These are phyloP conservation scores for Boletales sp. DNA, from an alignment of 768 basidiomycete species.

Conservation along the genomic window DNA sequence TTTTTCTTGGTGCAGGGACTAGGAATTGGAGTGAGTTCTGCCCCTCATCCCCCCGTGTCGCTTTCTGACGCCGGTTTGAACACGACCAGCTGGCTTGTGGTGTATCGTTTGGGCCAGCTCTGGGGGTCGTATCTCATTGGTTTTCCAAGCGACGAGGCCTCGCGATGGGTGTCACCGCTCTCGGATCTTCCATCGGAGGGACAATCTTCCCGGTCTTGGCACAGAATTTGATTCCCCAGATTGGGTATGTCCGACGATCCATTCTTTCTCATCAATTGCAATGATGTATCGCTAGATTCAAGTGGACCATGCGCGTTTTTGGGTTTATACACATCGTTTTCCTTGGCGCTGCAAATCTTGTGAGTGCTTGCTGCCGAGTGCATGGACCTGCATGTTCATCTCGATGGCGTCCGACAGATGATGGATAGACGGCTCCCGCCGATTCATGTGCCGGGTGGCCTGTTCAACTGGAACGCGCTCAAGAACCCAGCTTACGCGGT, in stretches of 20 bases:
- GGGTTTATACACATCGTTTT: constrained; percentile 57
- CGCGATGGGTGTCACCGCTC: constrained; percentile 59
- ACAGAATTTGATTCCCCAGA: constrained; percentile 47
- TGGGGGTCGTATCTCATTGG: constrained; percentile 68
- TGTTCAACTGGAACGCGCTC: constrained; percentile 55
- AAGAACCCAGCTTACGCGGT: constrained; percentile 44
- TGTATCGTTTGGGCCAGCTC: constrained; percentile 58
- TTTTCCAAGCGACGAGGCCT: constrained; percentile 56
- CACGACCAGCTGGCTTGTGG: constrained; percentile 40
- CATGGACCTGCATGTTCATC: too few species aligned
- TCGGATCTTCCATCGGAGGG: constrained; percentile 69
- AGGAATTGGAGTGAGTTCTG: constrained; percentile 51
- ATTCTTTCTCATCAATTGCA: background rate
- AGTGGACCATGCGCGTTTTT: constrained; percentile 72
- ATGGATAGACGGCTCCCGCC: constrained; percentile 54
- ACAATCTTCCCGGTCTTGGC: constrained; percentile 61
- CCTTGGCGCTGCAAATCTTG: constrained; percentile 54
- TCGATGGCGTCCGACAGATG: constrained; percentile 11
- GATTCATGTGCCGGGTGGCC: constrained; percentile 47
- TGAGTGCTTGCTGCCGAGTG: constrained; percentile 8
- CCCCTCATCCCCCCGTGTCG: too few species aligned
- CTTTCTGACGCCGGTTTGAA: background rate
- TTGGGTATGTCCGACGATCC: constrained; percentile 44
- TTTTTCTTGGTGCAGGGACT: constrained; percentile 75
- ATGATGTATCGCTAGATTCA: constrained; percentile 44